Conservation (phyloP, 345 rosid species). For the Eucalyptus regnans region DNA sequence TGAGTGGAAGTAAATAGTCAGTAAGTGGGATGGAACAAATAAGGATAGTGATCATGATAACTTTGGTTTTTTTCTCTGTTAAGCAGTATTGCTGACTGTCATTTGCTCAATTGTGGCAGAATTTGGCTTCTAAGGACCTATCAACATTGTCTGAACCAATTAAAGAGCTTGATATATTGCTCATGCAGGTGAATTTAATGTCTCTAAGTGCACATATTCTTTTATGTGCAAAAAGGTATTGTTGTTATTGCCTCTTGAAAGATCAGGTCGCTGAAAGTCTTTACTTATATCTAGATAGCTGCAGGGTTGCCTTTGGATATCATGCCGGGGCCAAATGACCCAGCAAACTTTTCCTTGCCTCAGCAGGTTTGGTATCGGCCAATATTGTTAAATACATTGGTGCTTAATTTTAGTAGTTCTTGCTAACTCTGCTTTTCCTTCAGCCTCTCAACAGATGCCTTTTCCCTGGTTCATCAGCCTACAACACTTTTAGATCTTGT, state of each 20-base stretch:
- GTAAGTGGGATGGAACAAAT: not conserved
- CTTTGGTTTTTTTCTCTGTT: not conserved
- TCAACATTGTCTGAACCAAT: slow-evolving; percentile 68
- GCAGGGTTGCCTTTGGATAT: slow-evolving; percentile 87
- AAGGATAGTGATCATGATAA: not conserved
- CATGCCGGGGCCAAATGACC: slow-evolving; percentile 90
- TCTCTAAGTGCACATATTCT: not conserved
- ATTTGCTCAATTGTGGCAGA: slow-evolving; percentile 19
- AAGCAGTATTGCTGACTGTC: not conserved
- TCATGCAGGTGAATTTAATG: slow-evolving; percentile 55
- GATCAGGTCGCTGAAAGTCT: not conserved
- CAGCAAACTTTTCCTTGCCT: slow-evolving; percentile 90
- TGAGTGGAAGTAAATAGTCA: not conserved
- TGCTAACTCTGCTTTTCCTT: slow-evolving; percentile 6
- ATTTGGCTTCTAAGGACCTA: slow-evolving; percentile 71
- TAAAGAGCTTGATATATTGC: slow-evolving; percentile 74
- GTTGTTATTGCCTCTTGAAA: not conserved
- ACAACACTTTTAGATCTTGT: slow-evolving; percentile 83
- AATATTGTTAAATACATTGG: not conserved
- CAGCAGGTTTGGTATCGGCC: slow-evolving; percentile 55
- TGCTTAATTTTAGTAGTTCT: not conserved
- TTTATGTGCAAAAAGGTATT: not conserved
- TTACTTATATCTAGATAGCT: slow-evolving; percentile 47
- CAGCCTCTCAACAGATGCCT: slow-evolving; percentile 92
- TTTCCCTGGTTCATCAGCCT: slow-evolving; percentile 79